Evolutionary conservation across 2,329 filamentous ascomycete species (phyloP), one percentile per base, ranked within the genome.

Genomic region (Stemphylium vesicarium): DNA sequence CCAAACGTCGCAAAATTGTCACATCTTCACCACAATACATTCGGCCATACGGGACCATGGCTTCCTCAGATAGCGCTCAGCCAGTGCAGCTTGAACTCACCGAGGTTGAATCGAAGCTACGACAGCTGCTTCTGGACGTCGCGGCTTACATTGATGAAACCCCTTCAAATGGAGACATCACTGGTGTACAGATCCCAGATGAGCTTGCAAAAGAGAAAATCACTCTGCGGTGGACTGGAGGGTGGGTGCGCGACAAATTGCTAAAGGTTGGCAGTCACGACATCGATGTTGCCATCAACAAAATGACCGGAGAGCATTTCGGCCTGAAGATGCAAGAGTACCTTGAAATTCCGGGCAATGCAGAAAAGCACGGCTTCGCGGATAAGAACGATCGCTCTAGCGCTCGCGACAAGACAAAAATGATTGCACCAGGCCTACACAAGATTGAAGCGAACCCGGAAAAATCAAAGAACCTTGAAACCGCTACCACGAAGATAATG

Each of bases 401-500:
- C 20, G 64, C 66, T n/a, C 72, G 66, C 12, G 74, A 76, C 62
- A 80, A 79, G 68, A 77, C 73, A 15, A 82, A 83, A 47, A 87
- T 88, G 52, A 81, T 95, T 48, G 88, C 89, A 12, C 66, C 69
- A 44, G 88, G 85, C 59, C 81, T 97, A 29, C 89, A 97, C 81
- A 96, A 92, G 75, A 94, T 97, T 63, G 88, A 89, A 47, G 89
- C 89, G 53, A 98, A 98, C 73, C 94, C 93, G 0, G 92, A 97
- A 69, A 97, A 96, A 78, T 96, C 92, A 16, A 98, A 98, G 78
- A 91, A 98, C 72, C 84, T 98, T 12, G 94, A 96, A 76, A 98
- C 94, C 0, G 90, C 92, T 43, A 96, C 92, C 9, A 92, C 90
- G 20, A 89, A 84, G 62, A 87, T 98, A 53, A 88, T 96, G 68